Percentiles rank a stretch among this genome's conserved stretches.
Evolutionary conservation across 805 yeast genomes (phyloP).

Genomic region (Kluyveromyces nonfermentans): DNA sequence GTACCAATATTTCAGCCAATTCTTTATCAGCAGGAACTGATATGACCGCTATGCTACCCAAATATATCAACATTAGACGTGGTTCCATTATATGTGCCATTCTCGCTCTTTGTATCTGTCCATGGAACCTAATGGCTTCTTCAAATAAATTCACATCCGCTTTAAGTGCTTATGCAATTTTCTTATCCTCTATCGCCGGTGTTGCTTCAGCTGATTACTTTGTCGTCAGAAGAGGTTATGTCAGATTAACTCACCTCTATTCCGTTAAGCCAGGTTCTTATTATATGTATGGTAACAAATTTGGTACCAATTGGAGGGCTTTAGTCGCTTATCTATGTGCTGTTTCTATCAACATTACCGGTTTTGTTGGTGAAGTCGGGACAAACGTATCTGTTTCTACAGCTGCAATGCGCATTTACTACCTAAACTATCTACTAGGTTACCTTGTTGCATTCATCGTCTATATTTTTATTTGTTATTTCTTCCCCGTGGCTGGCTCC

Average conservation of each 20-base stretch:
- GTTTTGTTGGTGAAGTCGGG: conserved; percentile 70
- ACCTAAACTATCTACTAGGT: conserved; percentile 69
- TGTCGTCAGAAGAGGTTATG: conserved; percentile 63
- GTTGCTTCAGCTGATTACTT: conserved; percentile 59
- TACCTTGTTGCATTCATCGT: conserved; percentile 48
- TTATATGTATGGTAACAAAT: conserved; percentile 47
- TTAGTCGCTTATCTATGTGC: conserved; percentile 72
- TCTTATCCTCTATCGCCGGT: conserved; percentile 78
- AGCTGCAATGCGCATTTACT: conserved; percentile 65
- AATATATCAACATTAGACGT: conserved; percentile 62
- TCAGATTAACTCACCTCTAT: conserved; percentile 58
- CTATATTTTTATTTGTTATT: conserved; percentile 42
- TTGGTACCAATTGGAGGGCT: conserved; percentile 80
- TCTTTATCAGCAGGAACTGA: conserved; percentile 67
- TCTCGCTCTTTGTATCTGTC: conserved; percentile 63
- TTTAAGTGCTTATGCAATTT: conserved; percentile 71
- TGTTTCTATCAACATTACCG: conserved; percentile 74
- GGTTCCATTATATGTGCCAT: conserved; percentile 73
- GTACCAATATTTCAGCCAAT: conserved; percentile 68
- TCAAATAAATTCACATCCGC: conserved; percentile 72
- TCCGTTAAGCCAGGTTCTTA: conserved; percentile 34
- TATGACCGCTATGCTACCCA: conserved; percentile 56
- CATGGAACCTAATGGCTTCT: conserved; percentile 70
- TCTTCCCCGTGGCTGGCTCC: conserved; percentile 45
- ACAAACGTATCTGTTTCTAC: conserved; percentile 42